Percentiles rank a stretch among this genome's conserved stretches.
Conservation (phyloP, 1,284 basidiomycete genomes). For the Pterulicium gracile region DNA sequence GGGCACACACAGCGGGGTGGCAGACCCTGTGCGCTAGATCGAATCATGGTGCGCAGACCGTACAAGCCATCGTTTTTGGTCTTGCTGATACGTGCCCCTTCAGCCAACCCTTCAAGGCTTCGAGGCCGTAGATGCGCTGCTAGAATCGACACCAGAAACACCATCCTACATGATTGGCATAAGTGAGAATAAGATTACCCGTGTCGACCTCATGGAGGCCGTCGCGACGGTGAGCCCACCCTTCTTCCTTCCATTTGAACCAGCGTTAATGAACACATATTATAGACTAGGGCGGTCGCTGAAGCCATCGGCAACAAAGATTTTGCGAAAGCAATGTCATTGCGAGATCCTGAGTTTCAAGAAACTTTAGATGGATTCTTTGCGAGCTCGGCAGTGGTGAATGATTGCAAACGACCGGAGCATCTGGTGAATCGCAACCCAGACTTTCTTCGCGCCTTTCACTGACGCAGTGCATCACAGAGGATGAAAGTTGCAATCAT, state of each 20-base stretch:
- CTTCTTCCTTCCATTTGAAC: not conserved
- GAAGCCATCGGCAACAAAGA: conserved; percentile 77
- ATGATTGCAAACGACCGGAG: conserved; percentile 49
- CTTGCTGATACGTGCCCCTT: conserved; percentile 1
- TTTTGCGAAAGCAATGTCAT: conserved; percentile 80
- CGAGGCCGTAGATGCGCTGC: conserved; percentile 84
- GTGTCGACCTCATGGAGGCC: conserved; percentile 87
- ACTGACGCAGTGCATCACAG: conserved; percentile 24
- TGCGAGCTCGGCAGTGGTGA: conserved; percentile 57
- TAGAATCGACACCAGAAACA: conserved; percentile 83
- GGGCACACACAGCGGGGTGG: conserved; percentile 97
- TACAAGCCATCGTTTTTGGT: conserved; percentile 1
- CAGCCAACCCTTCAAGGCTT: conserved; percentile 92
- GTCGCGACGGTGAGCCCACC: conserved; percentile 59
- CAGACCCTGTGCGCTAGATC: conserved; percentile 85
- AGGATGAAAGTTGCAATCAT: conserved; percentile 85
- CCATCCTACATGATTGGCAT: conserved; percentile 98
- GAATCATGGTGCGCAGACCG: conserved; percentile 62
- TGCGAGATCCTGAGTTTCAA: conserved; percentile 87
- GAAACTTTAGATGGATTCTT: conserved; percentile 84
- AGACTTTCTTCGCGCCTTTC: conserved; percentile 4
- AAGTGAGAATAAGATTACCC: conserved; percentile 90
- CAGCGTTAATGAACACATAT: conserved; percentile 3
- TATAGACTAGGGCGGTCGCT: conserved; percentile 77
- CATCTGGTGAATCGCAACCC: conserved; percentile 35